Evolutionary conservation across 257 asterid species (phyloP), one percentile per base, ranked within the genome.

Genomic region (Nicotiana otophora): DNA sequence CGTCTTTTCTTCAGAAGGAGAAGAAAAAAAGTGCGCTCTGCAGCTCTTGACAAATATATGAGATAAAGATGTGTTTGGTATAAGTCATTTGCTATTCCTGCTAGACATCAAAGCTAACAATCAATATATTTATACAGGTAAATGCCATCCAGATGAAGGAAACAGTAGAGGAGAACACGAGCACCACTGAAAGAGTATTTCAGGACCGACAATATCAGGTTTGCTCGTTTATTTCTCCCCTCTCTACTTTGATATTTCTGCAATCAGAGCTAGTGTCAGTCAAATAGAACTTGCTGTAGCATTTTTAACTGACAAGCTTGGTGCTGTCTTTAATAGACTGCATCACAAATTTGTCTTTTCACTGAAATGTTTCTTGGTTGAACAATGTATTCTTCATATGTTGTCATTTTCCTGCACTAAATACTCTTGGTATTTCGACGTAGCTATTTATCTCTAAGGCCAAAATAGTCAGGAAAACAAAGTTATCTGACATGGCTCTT

Each of bases 191-290:
- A 66, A 91, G 98, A 87, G 98, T 95, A 65, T 93, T 95, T 89
- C 99, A 93, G 85, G 99, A 95, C 86, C 95, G 99, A 57, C 99
- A 95, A 82, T 95, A 95, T 80, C 99, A 95, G 99, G 99, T 95
- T 80, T 33, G 10, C 82, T 75, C 51, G 16, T 46, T 62, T 68
- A 16, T 55, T 36, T 82, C 28, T 39, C 54, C 46, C 46, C 54
- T 5, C 53, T 65, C 66, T 84, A 33, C 5, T 57, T 58, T 30
- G 17, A 15, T 82, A 17, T 81, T 60, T 36, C 79, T 33, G 7
- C n/a, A 23, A 55, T 23, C 79, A 72, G 26, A 72, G 23, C 39
- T 46, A 72, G 36, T 72, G 34, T 20, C 33, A 72, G 48, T 10
- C 12, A 23, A 46, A 48, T 42, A 72, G 19, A 46, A 46, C 79